Evolutionary conservation across 371 early-diverging fungal genomes (phyloP).

Genomic region (Mortierella sp.): DNA sequence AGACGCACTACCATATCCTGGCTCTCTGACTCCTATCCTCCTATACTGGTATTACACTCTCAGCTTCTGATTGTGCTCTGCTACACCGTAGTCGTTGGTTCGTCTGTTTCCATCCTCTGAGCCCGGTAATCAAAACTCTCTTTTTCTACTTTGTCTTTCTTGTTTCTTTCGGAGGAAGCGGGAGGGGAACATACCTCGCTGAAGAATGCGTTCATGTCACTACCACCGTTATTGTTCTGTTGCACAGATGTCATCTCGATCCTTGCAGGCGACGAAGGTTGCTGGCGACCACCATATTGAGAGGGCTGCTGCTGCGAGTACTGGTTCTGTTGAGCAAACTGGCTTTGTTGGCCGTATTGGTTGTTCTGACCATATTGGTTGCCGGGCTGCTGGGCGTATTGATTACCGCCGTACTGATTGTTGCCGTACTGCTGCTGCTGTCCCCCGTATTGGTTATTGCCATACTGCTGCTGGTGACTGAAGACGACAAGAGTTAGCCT

Average conservation of each 20-base stretch:
- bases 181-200: constrained; percentile 32
- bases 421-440: constrained; percentile 32
- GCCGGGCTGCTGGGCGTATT: constrained; percentile 22
- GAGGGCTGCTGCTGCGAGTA: constrained; percentile 23
- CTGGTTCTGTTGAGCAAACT: constrained; percentile 44
- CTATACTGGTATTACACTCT: not conserved
- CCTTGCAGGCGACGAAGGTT: constrained; percentile 25
- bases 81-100: constrained; percentile 3
- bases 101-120: constrained; percentile 5
- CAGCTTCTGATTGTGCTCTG: not conserved
- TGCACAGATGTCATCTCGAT: constrained; percentile 38
- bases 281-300: constrained; percentile 30
- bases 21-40: not conserved
- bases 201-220: constrained; percentile 46
- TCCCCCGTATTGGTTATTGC: constrained; percentile 18
- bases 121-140: constrained; percentile 15
- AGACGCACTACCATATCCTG: not conserved
- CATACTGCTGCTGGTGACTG: constrained; percentile 25
- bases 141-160: not conserved
- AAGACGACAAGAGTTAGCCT: too few species aligned
- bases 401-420: constrained; percentile 9
- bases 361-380: constrained; percentile 21
- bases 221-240: constrained; percentile 11
- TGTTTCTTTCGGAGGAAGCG: not conserved
- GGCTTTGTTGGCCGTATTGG: constrained; percentile 25